Evolutionary conservation across 306 rosid species (phyloP), one percentile per base, ranked within the genome.

Genomic region (Medicago ruthenica): DNA sequence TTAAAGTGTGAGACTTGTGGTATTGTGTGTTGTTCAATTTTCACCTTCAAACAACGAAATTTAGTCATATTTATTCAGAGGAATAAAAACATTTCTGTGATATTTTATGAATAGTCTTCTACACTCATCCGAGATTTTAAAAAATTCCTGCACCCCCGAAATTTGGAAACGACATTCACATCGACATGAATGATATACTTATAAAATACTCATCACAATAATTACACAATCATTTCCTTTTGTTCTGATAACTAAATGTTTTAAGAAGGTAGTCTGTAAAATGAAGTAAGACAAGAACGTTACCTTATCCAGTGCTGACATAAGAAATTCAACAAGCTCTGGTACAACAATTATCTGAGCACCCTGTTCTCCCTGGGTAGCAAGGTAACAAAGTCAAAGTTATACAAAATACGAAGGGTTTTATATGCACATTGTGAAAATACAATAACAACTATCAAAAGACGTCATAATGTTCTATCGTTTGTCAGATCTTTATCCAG

Each of bases 261-360:
- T 42, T 20, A 15, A 58, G 62, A 76, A 76, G 31, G 75, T 18
- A 64, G 31, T 69, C 10, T 18, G 37, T 36, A 62, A 53, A 76
- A 79, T 40, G 36, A 18, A 65, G 59, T 1, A 74, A 54, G 41
- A 39, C 51, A 62, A 72, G 53, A 73, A 72, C 21, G 27, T 76
- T 87, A 91, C 98, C 98, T 91, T 90, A 83, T 85, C 89, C 31
- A 94, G 85, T 14, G 97, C 75, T 55, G 90, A 64, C 75, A 73
- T 85, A 17, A 94, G 85, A 82, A 83, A 92, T 67, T 94, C 96
- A 62, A 84, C 87, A 6, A 94, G 98, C 75, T 94, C 98, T 14
- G 97, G 92, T 73, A 85, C 98, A 85, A 92, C 54, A 27, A 94
- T 76, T 51, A 92, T 74, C 67, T 92, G 97, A 74, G 98, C 98